A percentile compares a stretch with the other conserved stretches of the same genome.
phyloP scores from a whole-genome alignment of 2,329 filamentous ascomycete genomes.

The Hypoxylon sp. region DNA sequence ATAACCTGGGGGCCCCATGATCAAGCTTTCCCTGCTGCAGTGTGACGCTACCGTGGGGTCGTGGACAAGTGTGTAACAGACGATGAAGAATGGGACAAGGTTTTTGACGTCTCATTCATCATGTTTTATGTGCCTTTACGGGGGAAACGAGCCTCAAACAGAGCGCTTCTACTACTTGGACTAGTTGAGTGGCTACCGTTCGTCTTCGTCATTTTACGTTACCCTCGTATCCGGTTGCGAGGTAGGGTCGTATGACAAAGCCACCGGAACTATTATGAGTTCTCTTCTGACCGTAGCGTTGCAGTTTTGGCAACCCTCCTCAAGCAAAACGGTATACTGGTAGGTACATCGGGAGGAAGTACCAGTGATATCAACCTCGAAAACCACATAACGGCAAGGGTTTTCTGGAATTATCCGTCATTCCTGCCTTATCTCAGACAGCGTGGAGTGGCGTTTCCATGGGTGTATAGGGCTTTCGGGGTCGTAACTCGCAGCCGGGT shows the following conservation, averaged over 20 bases:
- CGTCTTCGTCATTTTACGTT: neutral
- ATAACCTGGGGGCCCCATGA: slow-evolving; percentile 1
- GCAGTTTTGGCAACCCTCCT: slow-evolving; percentile 2
- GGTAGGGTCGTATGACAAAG: slow-evolving; percentile 8
- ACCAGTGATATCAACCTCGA: neutral
- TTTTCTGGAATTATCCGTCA: neutral
- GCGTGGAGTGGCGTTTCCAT: slow-evolving; percentile 10
- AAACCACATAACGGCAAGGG: slow-evolving; percentile 10
- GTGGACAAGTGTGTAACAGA: slow-evolving; percentile 7
- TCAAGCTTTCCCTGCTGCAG: slow-evolving; percentile 15
- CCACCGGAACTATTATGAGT: slow-evolving; percentile 19
- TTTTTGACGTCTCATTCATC: slow-evolving; percentile 8
- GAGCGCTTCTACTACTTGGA: neutral
- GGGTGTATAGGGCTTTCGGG: slow-evolving; percentile 10
- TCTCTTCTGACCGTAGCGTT: neutral
- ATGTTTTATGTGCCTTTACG: slow-evolving; percentile 5
- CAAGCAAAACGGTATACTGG: neutral
- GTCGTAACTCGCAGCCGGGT: slow-evolving; percentile 13
- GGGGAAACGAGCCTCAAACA: slow-evolving; percentile 1
- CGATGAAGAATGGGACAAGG: slow-evolving; percentile 11
- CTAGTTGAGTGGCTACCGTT: neutral
- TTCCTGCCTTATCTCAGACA: slow-evolving; percentile 1
- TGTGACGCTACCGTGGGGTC: slow-evolving; percentile 26
- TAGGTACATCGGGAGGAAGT: slow-evolving; percentile 1
- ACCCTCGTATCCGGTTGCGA: neutral